Conservation (phyloP, 192 early-diverging fungal genomes). For the Chytriomyces hyalinus region DNA sequence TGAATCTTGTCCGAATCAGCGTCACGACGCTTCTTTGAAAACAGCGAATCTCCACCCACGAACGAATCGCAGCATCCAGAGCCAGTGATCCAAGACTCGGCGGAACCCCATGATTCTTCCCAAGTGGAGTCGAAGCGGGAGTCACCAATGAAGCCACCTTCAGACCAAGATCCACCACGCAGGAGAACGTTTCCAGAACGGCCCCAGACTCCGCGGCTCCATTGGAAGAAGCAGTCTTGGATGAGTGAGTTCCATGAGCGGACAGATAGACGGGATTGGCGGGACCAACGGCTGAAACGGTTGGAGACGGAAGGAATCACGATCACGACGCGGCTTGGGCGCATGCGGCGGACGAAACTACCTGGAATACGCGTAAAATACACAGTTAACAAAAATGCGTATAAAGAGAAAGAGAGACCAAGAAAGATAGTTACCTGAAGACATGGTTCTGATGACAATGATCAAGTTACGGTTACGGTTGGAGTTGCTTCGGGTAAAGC, state of each 20-base stretch:
- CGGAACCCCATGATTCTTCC: neutral
- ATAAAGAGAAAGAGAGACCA: neutral
- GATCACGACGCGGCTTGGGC: neutral
- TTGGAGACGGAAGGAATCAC: neutral
- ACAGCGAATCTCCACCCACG: no score
- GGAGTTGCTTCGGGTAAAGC: neutral
- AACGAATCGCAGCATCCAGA: neutral
- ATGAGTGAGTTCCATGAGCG: neutral
- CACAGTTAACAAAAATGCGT: neutral
- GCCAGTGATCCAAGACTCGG: neutral
- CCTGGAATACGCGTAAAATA: neutral
- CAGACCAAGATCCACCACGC: neutral
- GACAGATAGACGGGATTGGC: neutral
- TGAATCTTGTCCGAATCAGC: neutral
- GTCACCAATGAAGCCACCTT: neutral
- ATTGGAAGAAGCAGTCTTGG: neutral
- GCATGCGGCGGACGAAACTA: neutral
- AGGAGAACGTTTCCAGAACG: neutral
- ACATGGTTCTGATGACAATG: neutral
- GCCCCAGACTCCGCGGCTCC: neutral
- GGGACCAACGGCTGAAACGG: neutral
- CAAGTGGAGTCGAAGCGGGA: neutral
- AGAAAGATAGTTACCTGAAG: neutral
- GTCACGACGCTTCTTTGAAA: no score
- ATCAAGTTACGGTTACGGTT: neutral